Evolutionary conservation across 2,329 filamentous ascomycete species (phyloP).

Genomic region (Calonectria hawksworthii): DNA sequence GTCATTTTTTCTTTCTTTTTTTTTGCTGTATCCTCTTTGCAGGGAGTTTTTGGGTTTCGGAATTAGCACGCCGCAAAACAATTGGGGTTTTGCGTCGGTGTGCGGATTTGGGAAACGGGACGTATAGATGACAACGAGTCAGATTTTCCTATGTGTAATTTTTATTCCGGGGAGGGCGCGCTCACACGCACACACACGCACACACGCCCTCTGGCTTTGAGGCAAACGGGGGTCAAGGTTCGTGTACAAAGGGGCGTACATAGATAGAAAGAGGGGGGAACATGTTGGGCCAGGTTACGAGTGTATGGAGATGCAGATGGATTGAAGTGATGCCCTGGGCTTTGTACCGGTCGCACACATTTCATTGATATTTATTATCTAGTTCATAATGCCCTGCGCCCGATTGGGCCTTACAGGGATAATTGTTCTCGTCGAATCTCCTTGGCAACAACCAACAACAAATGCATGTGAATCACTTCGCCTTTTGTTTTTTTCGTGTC

Average conservation of each 20-base stretch:
- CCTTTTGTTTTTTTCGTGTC: background rate
- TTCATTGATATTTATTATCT: constrained; percentile 2
- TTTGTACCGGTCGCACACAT: constrained; percentile 1
- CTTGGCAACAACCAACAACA: background rate
- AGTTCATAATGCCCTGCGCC: background rate
- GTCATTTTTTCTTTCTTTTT: background rate
- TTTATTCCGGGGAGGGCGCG: background rate
- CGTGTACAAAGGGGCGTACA: background rate
- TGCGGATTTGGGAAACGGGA: constrained; percentile 12
- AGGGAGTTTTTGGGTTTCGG: constrained; percentile 22
- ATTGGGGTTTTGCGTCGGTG: background rate
- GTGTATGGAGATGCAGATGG: constrained; percentile 2
- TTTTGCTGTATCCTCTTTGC: background rate
- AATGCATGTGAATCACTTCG: background rate
- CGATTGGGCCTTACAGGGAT: background rate
- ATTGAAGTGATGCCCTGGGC: constrained; percentile 7
- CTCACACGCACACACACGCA: background rate
- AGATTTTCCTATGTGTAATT: constrained; percentile 2
- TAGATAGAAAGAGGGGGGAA: background rate
- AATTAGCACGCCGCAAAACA: constrained; percentile 1
- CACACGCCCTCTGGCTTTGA: background rate
- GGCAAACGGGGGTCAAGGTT: background rate
- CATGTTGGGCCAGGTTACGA: background rate
- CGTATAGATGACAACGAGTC: constrained; percentile 14
- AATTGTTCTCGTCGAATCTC: background rate